These are phyloP conservation scores for Gossypium ekmanianum DNA, from an alignment of 345 rosid genomes.

Conservation along the genomic window DNA sequence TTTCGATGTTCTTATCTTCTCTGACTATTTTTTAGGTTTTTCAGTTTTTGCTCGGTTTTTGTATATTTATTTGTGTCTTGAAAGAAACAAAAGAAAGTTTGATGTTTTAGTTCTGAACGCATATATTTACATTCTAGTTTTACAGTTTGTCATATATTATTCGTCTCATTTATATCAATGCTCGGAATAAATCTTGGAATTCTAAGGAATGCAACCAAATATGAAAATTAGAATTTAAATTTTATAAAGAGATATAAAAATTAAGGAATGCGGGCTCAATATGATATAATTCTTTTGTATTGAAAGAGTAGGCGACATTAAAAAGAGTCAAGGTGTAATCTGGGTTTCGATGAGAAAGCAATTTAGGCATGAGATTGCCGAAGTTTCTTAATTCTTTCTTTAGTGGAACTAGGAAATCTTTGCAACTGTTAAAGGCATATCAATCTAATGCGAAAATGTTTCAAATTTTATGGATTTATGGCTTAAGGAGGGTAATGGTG, in stretches of 20 bases:
- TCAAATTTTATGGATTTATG: not conserved
- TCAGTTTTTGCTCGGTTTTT: conserved; percentile 11
- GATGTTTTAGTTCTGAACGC: not conserved
- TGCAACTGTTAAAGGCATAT: not conserved
- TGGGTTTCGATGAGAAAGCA: not conserved
- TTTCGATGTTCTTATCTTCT: conserved; percentile 71
- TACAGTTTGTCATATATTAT: not conserved
- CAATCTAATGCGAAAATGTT: not conserved
- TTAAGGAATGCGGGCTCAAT: not conserved
- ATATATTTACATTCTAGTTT: not conserved
- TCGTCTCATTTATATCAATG: not conserved
- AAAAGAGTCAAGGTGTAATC: not conserved
- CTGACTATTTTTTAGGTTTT: conserved; percentile 28
- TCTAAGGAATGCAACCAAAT: not conserved
- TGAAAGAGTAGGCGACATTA: not conserved
- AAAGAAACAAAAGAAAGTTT: not conserved
- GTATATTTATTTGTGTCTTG: not conserved
- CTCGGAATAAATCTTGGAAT: not conserved
- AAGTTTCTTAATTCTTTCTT: not conserved
- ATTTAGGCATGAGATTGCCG: not conserved
- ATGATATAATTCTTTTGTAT: not conserved
- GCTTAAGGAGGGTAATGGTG: not conserved
- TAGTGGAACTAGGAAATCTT: not conserved
- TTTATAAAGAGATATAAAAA: not conserved
- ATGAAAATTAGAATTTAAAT: not conserved